Conservation (phyloP, 805 yeast species). For the Candida ovalis region DNA sequence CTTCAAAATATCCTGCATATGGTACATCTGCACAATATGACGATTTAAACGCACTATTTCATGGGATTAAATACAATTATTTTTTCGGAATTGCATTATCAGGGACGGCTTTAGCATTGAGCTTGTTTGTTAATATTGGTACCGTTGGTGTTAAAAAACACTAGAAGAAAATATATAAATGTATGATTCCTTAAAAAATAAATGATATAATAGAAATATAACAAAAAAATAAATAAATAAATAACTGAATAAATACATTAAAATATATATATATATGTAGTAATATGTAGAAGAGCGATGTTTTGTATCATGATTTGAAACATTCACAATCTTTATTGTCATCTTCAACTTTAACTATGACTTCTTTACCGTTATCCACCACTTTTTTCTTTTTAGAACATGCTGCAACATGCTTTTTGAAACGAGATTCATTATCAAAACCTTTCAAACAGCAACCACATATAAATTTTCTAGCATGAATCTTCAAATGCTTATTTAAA, state of each 20-base stretch:
- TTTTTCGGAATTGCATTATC: constrained; percentile 37
- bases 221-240: not conserved
- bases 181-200: not conserved
- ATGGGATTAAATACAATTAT: constrained; percentile 34
- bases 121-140: constrained; percentile 35
- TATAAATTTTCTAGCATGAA: constrained; percentile 54
- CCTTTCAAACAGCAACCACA: constrained; percentile 52
- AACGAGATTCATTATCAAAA: constrained; percentile 43
- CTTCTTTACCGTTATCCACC: not conserved
- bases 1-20: constrained; percentile 30
- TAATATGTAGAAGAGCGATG: not conserved
- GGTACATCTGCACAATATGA: constrained; percentile 26
- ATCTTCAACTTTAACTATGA: not conserved
- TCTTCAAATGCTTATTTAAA: constrained; percentile 80
- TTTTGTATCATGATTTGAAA: not conserved
- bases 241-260: not conserved
- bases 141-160: constrained; percentile 24
- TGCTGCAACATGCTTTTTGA: constrained; percentile 35
- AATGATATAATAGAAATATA: not conserved
- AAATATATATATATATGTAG: not conserved
- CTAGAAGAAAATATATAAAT: not conserved
- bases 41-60: constrained; percentile 25
- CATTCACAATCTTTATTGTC: not conserved
- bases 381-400: constrained; percentile 14
- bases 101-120: constrained; percentile 27